Evolutionary conservation across 495 filamentous ascomycete genomes (phyloP), one percentile per base, ranked within the genome.

Genomic region (Cudoniella acicularis): DNA sequence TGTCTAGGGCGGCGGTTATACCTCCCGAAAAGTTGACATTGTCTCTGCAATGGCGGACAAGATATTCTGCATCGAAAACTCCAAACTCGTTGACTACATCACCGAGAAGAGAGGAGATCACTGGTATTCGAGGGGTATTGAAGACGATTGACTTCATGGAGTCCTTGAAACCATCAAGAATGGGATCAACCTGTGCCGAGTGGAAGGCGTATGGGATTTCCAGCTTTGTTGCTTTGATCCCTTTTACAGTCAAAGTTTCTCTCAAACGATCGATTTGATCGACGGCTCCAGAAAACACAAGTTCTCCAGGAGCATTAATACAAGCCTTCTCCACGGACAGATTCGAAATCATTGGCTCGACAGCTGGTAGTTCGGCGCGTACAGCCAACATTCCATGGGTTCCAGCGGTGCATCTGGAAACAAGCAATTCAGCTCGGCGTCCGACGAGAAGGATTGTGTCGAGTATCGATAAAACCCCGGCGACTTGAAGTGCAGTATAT

Each of bases 401-500:
- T 58, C 87, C 83, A 22, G 79, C 72, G 24, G 79, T 83, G 75
- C 89, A 94, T 63, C 86, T 82, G 26, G 85, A 76, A 16, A 86
- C 81, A 2, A 96, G 78, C n/a, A 96, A 76, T 60, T 85, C 16
- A 41, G 92, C 91, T 49, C 92, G 83, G 41, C 80, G 77, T 22
- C 91, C 91, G 47, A 92, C 87, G 6, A 96, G 79, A 63, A 86
- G 89, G 66, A 96, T 84, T 21, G 88, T 85, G 65, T 96, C 91
- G 60, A 82, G 83, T 23, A 82, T 87, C 2, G 87, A 88, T 16
- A 96, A 72, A 10, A 95, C 86, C 50, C 90, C 92, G 16, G 91
- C 86, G 36, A 86, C 84, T 64, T 92, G 79, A 2, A 96, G 76
- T 10, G 92, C 92, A 50, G 92, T 90, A 72, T 93, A 96, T 69